Conservation (phyloP, 495 filamentous ascomycete genomes). For the Hypomontagnella submonticulosa region DNA sequence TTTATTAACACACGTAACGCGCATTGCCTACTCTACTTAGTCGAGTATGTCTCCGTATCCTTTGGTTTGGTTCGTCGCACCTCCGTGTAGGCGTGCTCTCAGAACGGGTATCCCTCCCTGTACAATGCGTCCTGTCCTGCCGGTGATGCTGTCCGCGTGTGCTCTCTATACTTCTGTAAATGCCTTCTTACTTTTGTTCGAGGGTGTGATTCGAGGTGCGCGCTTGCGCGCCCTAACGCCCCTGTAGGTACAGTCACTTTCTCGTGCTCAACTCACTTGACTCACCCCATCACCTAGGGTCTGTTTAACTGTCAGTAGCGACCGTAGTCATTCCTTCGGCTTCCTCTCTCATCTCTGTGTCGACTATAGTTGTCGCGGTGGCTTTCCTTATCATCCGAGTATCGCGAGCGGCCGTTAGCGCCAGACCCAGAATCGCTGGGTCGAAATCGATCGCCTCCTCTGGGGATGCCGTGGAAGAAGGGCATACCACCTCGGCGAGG, state of each 20-base stretch:
- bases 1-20: slow-evolving; percentile 26
- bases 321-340: slow-evolving; percentile 18
- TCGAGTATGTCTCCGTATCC: slow-evolving; percentile 4
- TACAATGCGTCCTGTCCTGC: slow-evolving; percentile 33
- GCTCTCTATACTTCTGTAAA: slow-evolving; percentile 33
- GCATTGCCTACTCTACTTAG: slow-evolving; percentile 31
- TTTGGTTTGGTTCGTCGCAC: background rate
- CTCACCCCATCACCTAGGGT: background rate
- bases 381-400: slow-evolving; percentile 22
- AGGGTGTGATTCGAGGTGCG: background rate
- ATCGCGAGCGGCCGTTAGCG: slow-evolving; percentile 34
- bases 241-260: slow-evolving; percentile 23
- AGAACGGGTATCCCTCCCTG: slow-evolving; percentile 29
- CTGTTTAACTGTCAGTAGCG: slow-evolving; percentile 18
- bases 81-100: slow-evolving; percentile 9
- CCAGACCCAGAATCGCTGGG: slow-evolving; percentile 32
- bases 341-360: slow-evolving; percentile 15
- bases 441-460: slow-evolving; percentile 48
- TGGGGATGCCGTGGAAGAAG: slow-evolving; percentile 44
- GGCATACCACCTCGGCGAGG: slow-evolving; percentile 38
- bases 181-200: slow-evolving; percentile 14
- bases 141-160: slow-evolving; percentile 25
- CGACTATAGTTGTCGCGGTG: slow-evolving; percentile 12
- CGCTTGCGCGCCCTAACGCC: background rate
- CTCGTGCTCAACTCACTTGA: background rate